Base-by-base conservation (phyloP, 768 basidiomycete species). In the Suillus decipiens region DNA sequence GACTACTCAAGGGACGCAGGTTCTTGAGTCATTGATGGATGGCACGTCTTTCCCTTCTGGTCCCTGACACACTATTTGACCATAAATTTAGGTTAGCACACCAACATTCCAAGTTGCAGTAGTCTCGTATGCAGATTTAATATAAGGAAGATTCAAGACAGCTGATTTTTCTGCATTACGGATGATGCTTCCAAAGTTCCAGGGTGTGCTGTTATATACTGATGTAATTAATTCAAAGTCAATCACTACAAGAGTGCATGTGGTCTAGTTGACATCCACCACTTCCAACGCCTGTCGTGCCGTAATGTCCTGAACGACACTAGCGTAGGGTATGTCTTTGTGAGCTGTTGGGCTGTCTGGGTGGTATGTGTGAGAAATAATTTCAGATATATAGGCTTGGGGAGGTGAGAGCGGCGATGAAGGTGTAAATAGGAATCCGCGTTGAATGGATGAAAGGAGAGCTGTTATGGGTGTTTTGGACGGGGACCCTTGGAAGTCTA, bases 1-100 rank as follows among this genome's bases (percentile, higher is more conserved):
- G 96, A 62, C 79, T 84, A 66, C 80, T 80, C 41, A 95, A 90
- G 79, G 92, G 93, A 10, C 83, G 96, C 63, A 85, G 85, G 76
- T 91, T 84, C 75, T 78, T 97, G 66, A 88, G 84, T 60, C 95
- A 98, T 77, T 98, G 79, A 80, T 36, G 3, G 33, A 48, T 51
- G 54, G 69, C 71, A 66, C 43, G 68, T 67, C 41, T 45, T 56
- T 33, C 33, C 36, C 33, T 5, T 17, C 45, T 60, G 14, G 55
- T 28, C 36, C 36, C 15, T n/a, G 19, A 39, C 17, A 56, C 14
- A 24, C 3, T 28, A 9, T 39, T 39, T 56, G 55, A 56, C 55
- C 24, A 39, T 56, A 17, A 2, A 33, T 15, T 24, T 17, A 56
- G 24, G 15, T 39, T 28, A 11, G 17, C 10, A 17, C 22, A 39